These are phyloP conservation scores for Diaporthe aspalathi DNA, from an alignment of 2,329 filamentous ascomycete species.

Conservation along the genomic window DNA sequence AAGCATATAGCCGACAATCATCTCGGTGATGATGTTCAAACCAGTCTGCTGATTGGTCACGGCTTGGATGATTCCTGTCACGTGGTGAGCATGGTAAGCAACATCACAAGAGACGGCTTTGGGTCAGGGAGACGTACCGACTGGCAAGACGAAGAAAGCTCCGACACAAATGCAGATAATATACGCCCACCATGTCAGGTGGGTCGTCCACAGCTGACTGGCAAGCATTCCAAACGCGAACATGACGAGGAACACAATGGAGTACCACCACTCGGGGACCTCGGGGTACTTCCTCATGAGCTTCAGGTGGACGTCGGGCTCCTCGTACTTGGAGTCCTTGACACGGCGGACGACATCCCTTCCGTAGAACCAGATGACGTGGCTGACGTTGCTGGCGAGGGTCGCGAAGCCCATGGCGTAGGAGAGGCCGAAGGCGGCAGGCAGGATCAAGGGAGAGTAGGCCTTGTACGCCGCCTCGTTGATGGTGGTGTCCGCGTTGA, in stretches of 20 bases:
- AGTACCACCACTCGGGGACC: slow-evolving; percentile 62
- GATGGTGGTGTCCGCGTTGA: slow-evolving; percentile 40
- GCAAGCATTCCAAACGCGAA: slow-evolving; percentile 29
- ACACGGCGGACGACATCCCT: slow-evolving; percentile 50
- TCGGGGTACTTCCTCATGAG: slow-evolving; percentile 61
- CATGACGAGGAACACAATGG: slow-evolving; percentile 44
- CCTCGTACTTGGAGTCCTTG: slow-evolving; percentile 38
- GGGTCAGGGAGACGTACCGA: not conserved
- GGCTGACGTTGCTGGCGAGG: slow-evolving; percentile 63
- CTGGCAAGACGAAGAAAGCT: slow-evolving; percentile 40
- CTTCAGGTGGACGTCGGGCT: slow-evolving; percentile 56
- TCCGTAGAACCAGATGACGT: slow-evolving; percentile 63
- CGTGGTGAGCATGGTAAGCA: not conserved
- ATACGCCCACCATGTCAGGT: slow-evolving; percentile 41
- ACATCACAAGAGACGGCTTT: too few relatives aligned
- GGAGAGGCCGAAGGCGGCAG: slow-evolving; percentile 42
- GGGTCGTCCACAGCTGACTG: slow-evolving; percentile 21
- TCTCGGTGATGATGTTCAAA: slow-evolving; percentile 26
- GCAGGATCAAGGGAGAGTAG: slow-evolving; percentile 45
- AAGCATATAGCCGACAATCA: slow-evolving; percentile 37
- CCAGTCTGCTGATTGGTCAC: slow-evolving; percentile 37
- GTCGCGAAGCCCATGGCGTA: slow-evolving; percentile 68
- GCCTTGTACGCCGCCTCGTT: slow-evolving; percentile 43
- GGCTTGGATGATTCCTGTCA: slow-evolving; percentile 40
- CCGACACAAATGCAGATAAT: slow-evolving; percentile 39